phyloP scores from a whole-genome alignment of 2,329 filamentous ascomycete genomes.

The Chaetothyriales sp. region DNA sequence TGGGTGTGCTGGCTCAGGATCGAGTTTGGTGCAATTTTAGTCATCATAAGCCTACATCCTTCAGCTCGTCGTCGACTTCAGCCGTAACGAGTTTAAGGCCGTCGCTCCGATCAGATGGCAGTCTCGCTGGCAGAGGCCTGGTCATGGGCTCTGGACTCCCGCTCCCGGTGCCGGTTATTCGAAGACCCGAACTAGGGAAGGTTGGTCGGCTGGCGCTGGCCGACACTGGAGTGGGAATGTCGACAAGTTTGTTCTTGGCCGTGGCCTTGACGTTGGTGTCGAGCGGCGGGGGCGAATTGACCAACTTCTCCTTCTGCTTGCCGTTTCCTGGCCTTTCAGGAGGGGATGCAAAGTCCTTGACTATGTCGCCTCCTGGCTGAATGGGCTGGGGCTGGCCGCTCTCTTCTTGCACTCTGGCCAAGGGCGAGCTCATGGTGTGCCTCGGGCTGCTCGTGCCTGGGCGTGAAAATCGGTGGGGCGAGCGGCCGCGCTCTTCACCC shows the following conservation, averaged over 20 bases:
- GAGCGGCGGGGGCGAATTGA: conserved; percentile 26
- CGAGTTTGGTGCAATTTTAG: neutral
- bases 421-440: conserved; percentile 31
- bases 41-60: neutral
- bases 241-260: conserved; percentile 14
- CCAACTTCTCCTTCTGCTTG: conserved; percentile 24
- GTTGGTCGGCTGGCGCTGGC: neutral
- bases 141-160: neutral
- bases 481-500: conserved; percentile 33
- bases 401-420: conserved; percentile 35
- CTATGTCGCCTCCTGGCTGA: conserved; percentile 23
- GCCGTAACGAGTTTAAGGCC: too few species aligned
- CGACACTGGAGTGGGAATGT: conserved; percentile 16
- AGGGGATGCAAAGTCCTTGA: conserved; percentile 23
- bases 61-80: neutral
- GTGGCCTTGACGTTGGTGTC: conserved; percentile 19
- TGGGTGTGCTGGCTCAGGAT: neutral
- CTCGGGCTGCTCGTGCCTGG: conserved; percentile 32
- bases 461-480: conserved; percentile 35
- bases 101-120: neutral
- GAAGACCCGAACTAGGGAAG: neutral
- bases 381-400: conserved; percentile 25
- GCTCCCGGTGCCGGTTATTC: neutral
- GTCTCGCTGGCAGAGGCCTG: neutral
- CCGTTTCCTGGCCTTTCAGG: conserved; percentile 19